phyloP scores from a whole-genome alignment of 2,329 filamentous ascomycete genomes.

The Apiospora koreana region DNA sequence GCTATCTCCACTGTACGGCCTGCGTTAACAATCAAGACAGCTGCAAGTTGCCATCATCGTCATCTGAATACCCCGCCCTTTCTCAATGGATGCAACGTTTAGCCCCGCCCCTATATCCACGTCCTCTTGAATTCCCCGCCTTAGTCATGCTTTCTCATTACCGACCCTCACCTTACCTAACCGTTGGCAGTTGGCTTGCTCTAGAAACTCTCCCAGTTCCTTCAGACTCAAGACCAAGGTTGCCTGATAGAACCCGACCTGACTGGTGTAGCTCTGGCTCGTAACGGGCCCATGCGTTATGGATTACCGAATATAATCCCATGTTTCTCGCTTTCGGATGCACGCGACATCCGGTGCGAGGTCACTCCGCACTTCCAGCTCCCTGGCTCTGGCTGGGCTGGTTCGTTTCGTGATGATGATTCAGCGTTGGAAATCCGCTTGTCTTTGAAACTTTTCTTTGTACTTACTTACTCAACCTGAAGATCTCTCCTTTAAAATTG shows the following conservation, averaged over 20 bases:
- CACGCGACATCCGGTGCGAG: background rate
- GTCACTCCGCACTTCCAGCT: background rate
- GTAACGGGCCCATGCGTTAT: background rate
- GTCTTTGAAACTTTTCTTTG: background rate
- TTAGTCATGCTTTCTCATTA: slow-evolving; percentile 12
- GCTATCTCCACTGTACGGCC: too few species aligned
- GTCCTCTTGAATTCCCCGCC: background rate
- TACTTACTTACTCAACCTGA: background rate
- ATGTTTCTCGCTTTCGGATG: background rate
- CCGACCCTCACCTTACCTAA: slow-evolving; percentile 1
- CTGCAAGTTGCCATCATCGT: background rate
- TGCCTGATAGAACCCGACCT: background rate
- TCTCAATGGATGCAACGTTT: background rate
- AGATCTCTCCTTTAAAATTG: background rate
- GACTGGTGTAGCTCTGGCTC: background rate
- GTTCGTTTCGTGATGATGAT: background rate
- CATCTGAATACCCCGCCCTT: background rate
- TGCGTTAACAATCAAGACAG: background rate
- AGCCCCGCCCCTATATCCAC: background rate
- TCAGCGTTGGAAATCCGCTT: slow-evolving; percentile 1
- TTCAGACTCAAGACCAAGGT: background rate
- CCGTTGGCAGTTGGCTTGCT: background rate
- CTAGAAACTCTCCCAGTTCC: background rate
- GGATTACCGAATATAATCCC: background rate
- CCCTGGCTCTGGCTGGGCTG: too few species aligned